Base-by-base conservation (phyloP, 139 green algal genomes). In the Astrephomene gubernaculifera region DNA sequence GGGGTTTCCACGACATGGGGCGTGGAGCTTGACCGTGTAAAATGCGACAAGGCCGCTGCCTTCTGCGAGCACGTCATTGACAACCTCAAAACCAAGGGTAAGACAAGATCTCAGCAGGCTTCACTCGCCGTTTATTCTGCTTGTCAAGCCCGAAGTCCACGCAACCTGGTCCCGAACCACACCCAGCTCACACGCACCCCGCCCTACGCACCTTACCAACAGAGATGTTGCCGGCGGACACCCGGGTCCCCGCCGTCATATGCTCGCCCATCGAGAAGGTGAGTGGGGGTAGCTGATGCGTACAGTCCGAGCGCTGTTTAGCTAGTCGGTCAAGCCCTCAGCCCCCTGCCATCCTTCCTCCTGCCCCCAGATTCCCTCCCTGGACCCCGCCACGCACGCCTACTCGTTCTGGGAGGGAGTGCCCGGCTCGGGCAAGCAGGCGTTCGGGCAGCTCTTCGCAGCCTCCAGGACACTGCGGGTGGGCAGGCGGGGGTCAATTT, bases 331-430 rank as follows among this genome's bases (percentile, higher is more conserved):
- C 14, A 57, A 57, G 19, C 57, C 57, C 45, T 7, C 6, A 69
- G n/a, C n/a, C n/a, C n/a, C n/a, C n/a, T n/a, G n/a, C n/a, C n/a
- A n/a, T n/a, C n/a, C n/a, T n/a, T n/a, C n/a, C n/a, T n/a, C n/a
- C n/a, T n/a, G n/a, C n/a, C n/a, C n/a, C n/a, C 89, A 95, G 87
- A 64, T 97, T 24, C 21, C 29, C 1, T 92, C 83, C 22, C 85
- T 99, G 68, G 92, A 95, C 24, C 87, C 90, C 6, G 92, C 89
- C 74, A 98, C 95, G 21, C 96, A 99, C 85, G 95, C 92, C 6
- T 99, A 98, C 90, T 95, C 93, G 63, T 99, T 99, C 81, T 99
- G 96, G 96, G 96, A 99, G 89, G 96, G 96, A 22, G 91, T 99
- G 9, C 96, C 96, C 0, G 12, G 67, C 4, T 71, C 85, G 5